Base-by-base conservation (phyloP, 2,329 filamentous ascomycete species). In the Botrytis galanthina region DNA sequence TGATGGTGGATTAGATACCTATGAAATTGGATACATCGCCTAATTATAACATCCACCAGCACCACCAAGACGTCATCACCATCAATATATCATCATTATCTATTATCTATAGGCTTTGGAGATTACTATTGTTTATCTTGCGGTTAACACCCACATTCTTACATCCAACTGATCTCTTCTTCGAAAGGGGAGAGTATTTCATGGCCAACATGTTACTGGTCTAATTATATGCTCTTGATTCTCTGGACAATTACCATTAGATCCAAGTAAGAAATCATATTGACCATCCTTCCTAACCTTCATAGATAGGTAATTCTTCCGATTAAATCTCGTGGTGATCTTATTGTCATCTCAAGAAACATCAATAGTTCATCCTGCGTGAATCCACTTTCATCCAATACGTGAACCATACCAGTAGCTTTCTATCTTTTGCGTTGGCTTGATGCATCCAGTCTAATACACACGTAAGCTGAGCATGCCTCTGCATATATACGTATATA, bases 361-460 rank as follows among this genome's bases (percentile, higher is more conserved):
- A 61, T 61, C 59, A 61, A 61, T 61, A 35, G 59, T 54, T 18
- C 14, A 71, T 71, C 69, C 69, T 71, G 10, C 42, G 39, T 71
- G 22, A n/a, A 63, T 61, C 69, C 69, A 60, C 44, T 71, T 71
- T 32, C 69, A 63, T 48, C 54, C 26, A 39, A 22, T 39, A 18
- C 51, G 32, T 57, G 51, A 26, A 35, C 37, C 32, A 29, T 39
- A 39, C n/a, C n/a, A n/a, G n/a, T n/a, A n/a, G n/a, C n/a, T 46
- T 18, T 42, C 37, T 35, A 18, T 39, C 32, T 18, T 29, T 16
- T 57, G 48, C 37, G 51, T 37, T 37, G 37, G 29, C 29, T 29
- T 39, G 35, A 59, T 51, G 48, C 26, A 54, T 29, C 26, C 51
- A 54, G 51, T 54, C 51, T 54, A 29, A 39, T 51, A 20, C 26